Evolutionary conservation across 495 filamentous ascomycete species (phyloP).

Genomic region (Mycothermus thermophilus): DNA sequence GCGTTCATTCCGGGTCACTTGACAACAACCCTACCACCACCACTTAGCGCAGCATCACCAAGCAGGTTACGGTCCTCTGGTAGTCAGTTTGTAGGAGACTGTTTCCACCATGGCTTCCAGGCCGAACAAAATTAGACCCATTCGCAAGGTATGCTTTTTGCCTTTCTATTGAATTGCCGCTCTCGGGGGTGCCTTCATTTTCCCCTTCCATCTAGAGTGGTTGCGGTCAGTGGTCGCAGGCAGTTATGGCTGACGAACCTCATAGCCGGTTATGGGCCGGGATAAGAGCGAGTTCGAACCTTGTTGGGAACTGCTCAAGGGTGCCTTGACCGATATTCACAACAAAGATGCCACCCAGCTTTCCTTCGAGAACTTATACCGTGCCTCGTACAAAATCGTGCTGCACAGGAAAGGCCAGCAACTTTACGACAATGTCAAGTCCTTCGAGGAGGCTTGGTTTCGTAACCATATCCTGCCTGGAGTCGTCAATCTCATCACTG

Average conservation of each 20-base stretch:
- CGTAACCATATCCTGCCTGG: slow-evolving; percentile 47
- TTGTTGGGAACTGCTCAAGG: slow-evolving; percentile 60
- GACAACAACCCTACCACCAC: no score
- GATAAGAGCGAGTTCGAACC: slow-evolving; percentile 53
- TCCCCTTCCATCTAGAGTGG: no score
- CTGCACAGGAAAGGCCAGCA: slow-evolving; percentile 69
- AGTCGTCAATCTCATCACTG: slow-evolving; percentile 48
- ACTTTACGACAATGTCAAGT: slow-evolving; percentile 67
- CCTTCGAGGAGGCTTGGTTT: slow-evolving; percentile 72
- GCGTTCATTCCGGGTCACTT: no score
- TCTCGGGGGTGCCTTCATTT: no score
- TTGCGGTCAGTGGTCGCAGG: no score
- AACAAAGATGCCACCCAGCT: slow-evolving; percentile 78
- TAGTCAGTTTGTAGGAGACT: no score
- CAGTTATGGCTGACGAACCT: no score
- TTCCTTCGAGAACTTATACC: slow-evolving; percentile 92
- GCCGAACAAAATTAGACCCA: slow-evolving; percentile 13
- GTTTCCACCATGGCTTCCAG: slow-evolving; percentile 12
- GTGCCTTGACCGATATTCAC: slow-evolving; percentile 74
- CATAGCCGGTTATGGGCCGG: slow-evolving; percentile 16
- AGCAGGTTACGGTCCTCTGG: no score
- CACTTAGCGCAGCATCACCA: no score
- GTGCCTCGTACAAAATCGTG: slow-evolving; percentile 92
- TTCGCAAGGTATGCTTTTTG: slow-evolving; percentile 10
- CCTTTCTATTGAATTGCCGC: no score